A percentile compares a stretch with the other conserved stretches of the same genome.
phyloP scores from a whole-genome alignment of 176 grass and related monocot species.

The Zea mays region DNA sequence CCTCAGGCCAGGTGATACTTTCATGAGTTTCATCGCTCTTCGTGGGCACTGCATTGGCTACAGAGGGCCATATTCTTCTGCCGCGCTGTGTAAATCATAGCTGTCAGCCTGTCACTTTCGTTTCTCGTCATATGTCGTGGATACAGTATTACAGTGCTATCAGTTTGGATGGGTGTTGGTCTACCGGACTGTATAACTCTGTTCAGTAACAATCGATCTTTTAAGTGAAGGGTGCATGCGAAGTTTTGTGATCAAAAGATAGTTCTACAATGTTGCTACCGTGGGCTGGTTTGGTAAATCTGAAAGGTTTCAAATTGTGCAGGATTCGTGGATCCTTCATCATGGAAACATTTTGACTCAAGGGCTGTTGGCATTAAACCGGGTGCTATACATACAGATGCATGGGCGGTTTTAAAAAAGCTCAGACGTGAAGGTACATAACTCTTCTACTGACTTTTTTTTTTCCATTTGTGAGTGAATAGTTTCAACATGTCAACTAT shows the following conservation, averaged over 20 bases:
- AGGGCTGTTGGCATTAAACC: constrained; percentile 54
- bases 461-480: constrained; percentile 5
- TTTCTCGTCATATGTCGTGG: not conserved
- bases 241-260: not conserved
- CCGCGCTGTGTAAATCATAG: not conserved
- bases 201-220: not conserved
- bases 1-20: constrained; percentile 45
- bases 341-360: constrained; percentile 61
- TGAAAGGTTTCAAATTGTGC: constrained; percentile 23
- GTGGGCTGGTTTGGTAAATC: not conserved
- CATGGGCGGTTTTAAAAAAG: constrained; percentile 51
- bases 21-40: not conserved
- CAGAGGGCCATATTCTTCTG: not conserved
- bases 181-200: not conserved
- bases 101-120: not conserved
- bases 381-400: constrained; percentile 42
- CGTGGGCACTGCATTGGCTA: not conserved
- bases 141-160: not conserved
- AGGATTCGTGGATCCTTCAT: constrained; percentile 67
- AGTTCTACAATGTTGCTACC: not conserved
- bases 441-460: constrained; percentile 7
- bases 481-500: constrained; percentile 19
- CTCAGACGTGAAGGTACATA: constrained; percentile 57
- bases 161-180: not conserved
- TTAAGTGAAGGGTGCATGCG: not conserved